Evolutionary conservation across 352 stramenopile genomes (phyloP).

Genomic region (Globisporangium nunn): DNA sequence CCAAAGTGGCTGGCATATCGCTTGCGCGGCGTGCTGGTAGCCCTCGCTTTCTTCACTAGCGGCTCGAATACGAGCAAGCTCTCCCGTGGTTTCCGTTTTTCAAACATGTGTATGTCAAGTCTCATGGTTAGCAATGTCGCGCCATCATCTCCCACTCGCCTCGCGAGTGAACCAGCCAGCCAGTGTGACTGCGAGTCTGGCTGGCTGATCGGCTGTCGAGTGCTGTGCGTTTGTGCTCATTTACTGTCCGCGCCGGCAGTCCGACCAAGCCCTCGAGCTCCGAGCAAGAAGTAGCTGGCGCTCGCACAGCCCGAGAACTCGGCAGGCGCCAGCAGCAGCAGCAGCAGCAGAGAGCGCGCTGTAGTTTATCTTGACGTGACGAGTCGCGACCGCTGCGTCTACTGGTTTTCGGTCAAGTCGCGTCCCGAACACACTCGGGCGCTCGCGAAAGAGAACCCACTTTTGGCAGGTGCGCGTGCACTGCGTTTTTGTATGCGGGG

Average conservation of each 20-base stretch:
- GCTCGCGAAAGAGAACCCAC: background rate
- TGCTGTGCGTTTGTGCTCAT: background rate
- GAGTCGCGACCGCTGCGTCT: background rate
- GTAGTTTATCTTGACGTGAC: too few species aligned
- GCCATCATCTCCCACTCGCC: background rate
- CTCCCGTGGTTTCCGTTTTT: too few species aligned
- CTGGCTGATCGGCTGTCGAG: too few species aligned
- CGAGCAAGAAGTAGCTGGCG: too few species aligned
- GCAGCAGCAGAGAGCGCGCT: too few species aligned
- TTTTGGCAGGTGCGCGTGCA: background rate
- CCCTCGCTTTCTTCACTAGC: too few species aligned
- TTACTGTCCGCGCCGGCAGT: background rate
- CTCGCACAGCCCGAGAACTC: too few species aligned
- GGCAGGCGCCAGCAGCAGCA: too few species aligned
- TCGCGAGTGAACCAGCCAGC: background rate
- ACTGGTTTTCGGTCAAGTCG: background rate
- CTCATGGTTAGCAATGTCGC: background rate
- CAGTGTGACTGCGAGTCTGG: background rate
- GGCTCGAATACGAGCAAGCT: too few species aligned
- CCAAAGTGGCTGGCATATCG: too few species aligned
- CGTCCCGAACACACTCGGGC: background rate
- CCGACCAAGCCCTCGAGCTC: background rate
- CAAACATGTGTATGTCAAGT: too few species aligned
- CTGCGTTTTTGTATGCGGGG: background rate
- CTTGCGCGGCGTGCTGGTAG: too few species aligned